Percentiles rank a stretch among this genome's conserved stretches.
Conservation (phyloP, 495 filamentous ascomycete species). For the Daldinia grandis region DNA sequence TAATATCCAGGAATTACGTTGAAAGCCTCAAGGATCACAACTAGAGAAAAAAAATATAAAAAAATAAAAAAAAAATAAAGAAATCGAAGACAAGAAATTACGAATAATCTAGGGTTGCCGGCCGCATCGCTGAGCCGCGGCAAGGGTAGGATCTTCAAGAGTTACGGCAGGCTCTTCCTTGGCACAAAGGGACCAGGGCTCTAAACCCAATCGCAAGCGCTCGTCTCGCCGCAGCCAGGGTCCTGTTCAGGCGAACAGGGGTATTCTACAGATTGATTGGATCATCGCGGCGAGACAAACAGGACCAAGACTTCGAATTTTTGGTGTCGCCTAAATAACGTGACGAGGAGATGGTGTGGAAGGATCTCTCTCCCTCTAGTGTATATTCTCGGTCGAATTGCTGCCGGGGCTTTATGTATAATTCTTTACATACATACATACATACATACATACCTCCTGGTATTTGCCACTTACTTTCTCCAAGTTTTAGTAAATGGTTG, state of each 20-base stretch:
- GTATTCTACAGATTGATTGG: slow-evolving; percentile 49
- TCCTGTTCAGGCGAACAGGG: slow-evolving; percentile 48
- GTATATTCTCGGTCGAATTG: slow-evolving; percentile 23
- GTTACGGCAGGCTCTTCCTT: slow-evolving; percentile 46
- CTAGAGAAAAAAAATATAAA: too few species aligned
- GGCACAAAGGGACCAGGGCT: slow-evolving; percentile 35
- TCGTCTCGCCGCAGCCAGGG: slow-evolving; percentile 44
- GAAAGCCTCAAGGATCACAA: slow-evolving; percentile 3
- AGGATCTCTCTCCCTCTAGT: slow-evolving; percentile 33
- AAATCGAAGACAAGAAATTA: slow-evolving; percentile 18
- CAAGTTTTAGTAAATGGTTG: slow-evolving; percentile 4
- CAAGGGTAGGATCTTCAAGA: slow-evolving; percentile 27
- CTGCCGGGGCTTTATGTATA: slow-evolving; percentile 16
- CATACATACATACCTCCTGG: too few species aligned
- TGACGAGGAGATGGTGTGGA: slow-evolving; percentile 54
- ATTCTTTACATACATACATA: too few species aligned
- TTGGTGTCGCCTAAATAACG: slow-evolving; percentile 54
- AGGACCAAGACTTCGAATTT: slow-evolving; percentile 45
- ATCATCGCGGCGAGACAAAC: slow-evolving; percentile 38
- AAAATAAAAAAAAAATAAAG: too few species aligned
- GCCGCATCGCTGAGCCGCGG: slow-evolving; percentile 8
- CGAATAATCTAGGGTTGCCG: not conserved
- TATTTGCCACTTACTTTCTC: slow-evolving; percentile 9
- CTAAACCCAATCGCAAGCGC: slow-evolving; percentile 50
- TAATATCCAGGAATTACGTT: slow-evolving; percentile 26